Evolutionary conservation across 2,329 filamentous ascomycete genomes (phyloP), one percentile per base, ranked within the genome.

Genomic region (Coniochaeta pulveracea): DNA sequence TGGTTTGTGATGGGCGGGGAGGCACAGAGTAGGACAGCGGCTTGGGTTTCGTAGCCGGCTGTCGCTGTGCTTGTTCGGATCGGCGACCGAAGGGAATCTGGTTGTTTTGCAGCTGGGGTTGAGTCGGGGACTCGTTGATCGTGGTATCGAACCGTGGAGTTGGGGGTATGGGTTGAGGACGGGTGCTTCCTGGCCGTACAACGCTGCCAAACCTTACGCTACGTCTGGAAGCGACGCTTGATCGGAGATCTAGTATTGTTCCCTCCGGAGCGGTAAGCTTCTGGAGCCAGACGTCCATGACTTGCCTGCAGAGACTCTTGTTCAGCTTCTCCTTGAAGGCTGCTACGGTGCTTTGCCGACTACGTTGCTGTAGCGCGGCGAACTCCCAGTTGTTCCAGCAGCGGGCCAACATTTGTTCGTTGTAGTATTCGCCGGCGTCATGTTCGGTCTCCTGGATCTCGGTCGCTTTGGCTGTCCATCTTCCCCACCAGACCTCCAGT

Each of bases 381-480:
- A 49, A 45, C 26, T 47, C 46, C 49, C 48, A 51, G 6, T 31
- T 39, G 24, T 43, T 41, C 45, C 42, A 44, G 36, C 38, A 43
- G 7, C 29, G 26, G 9, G 29, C 37, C 1, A 44, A 39, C 7
- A 37, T 46, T 33, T 46, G 39, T 14, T 42, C 46, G 2, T 40
- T 35, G 37, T 48, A 44, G 24, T 42, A 45, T 15, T 52, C 43
- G 15, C 40, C 31, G 9, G 48, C 49, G 24, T 50, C 47, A 26
- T 44, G 37, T 28, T 33, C 26, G 25, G 38, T 39, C 19, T 49
- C 48, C 19, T 33, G 34, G 19, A 34, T 28, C 16, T 43, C 45
- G 11, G 42, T 34, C 30, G 44, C 12, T 5, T 43, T 40, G 12
- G 32, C 37, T 17, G 42, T 38, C 48, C 47, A 51, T n/a, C 37